Base-by-base conservation (phyloP, 768 basidiomycete species). In the Mycena amicta region DNA sequence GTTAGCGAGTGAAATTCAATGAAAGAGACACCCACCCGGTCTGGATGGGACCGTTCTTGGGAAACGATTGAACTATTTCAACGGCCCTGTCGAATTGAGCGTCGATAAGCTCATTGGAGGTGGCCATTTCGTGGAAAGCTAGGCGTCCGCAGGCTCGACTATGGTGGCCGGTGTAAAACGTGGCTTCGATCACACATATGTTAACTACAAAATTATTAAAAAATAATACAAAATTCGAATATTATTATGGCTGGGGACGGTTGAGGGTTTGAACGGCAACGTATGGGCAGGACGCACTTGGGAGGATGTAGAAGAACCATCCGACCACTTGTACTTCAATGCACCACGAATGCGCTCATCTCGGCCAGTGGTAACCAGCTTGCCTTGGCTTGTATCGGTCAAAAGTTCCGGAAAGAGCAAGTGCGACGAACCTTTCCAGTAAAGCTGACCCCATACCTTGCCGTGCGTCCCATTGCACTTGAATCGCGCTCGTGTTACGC, bases 1-100 rank as follows among this genome's bases (percentile, higher is more conserved):
- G 20, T 28, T 18, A 43, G n/a, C n/a, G 27, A n/a, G 2, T 22
- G 41, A 33, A 40, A 6, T 18, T 3, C 33, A 20, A 22, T 15
- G 12, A 30, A 27, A 30, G 13, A 26, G 20, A 16, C 5, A 18
- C 23, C 31, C 45, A 63, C 52, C 85, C 91, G 0, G 95, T 97
- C 72, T 97, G 94, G 67, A 98, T 94, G 28, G 95, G 93, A 0
- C 95, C 94, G 11, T 86, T 92, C 79, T 96, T 96, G 1, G 95
- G 94, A 29, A 97, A 77, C 57, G 90, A 76, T 71, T 98, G 95
- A 3, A 97, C 89, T 55, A 98, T 96, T 72, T 95, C 89, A 11
- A 98, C 95, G 3, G 95, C 94, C 27, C 95, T 85, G 77, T 93
- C 86, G 73, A 98, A 98, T 72, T 95, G 93, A 50, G 83, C 83